Evolutionary conservation across 176 grass and related monocot species (phyloP).

Genomic region (Neostapfia colusana): DNA sequence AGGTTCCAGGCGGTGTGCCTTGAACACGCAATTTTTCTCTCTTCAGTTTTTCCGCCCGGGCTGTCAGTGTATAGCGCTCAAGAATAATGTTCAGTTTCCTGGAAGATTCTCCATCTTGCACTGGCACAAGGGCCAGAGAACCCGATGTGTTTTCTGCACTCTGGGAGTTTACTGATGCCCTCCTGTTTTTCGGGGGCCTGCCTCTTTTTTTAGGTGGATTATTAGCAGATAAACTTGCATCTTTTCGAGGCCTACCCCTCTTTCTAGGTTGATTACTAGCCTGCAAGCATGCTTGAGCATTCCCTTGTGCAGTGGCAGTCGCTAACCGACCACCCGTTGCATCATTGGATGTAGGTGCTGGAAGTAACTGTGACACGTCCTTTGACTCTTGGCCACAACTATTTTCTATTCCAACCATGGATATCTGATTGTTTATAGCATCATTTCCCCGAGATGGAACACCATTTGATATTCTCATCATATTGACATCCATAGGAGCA

Average conservation of each 20-base stretch:
- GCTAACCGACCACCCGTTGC: constrained; percentile 3
- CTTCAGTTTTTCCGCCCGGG: constrained; percentile 65
- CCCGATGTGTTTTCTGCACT: background rate
- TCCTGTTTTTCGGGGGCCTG: constrained; percentile 47
- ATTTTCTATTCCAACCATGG: constrained; percentile 11
- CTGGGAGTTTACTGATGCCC: constrained; percentile 23
- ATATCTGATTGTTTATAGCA: constrained; percentile 22
- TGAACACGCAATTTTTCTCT: constrained; percentile 45
- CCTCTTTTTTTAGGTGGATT: constrained; percentile 57
- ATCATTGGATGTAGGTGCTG: constrained; percentile 22
- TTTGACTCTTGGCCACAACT: constrained; percentile 14
- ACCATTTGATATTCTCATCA: constrained; percentile 15
- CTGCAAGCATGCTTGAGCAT: constrained; percentile 24
- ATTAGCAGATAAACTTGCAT: background rate
- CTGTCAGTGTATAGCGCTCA: constrained; percentile 40
- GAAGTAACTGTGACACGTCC: background rate
- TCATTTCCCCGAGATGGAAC: constrained; percentile 31
- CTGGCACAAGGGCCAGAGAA: constrained; percentile 34
- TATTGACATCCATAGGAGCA: constrained; percentile 25
- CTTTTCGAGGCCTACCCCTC: constrained; percentile 52
- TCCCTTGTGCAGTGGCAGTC: constrained; percentile 21
- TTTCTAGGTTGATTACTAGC: constrained; percentile 46
- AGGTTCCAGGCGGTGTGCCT: constrained; percentile 24
- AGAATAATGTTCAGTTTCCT: constrained; percentile 24
- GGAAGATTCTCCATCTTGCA: constrained; percentile 36